A percentile compares a stretch with the other conserved stretches of the same genome.
Evolutionary conservation across 2,329 filamentous ascomycete genomes (phyloP).

Genomic region (Xylariaceae sp.): DNA sequence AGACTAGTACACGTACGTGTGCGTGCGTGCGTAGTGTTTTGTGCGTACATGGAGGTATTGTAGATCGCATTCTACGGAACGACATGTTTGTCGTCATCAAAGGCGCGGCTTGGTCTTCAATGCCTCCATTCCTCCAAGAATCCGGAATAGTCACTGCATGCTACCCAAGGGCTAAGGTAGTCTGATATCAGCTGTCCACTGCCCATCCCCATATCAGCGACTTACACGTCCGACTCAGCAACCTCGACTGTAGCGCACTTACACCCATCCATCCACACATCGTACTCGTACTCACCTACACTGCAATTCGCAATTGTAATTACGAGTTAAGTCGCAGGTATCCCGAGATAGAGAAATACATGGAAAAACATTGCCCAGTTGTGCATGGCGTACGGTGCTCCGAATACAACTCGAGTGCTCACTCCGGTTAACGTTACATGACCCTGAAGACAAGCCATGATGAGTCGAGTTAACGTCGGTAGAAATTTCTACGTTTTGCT

Average conservation of each 20-base stretch:
- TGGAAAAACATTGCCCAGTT: not conserved
- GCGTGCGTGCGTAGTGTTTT: not conserved
- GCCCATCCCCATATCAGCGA: too few relatives aligned
- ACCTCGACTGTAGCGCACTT: too few relatives aligned
- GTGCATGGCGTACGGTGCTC: not conserved
- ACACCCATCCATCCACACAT: not conserved
- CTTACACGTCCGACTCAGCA: too few relatives aligned
- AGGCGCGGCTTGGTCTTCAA: not conserved
- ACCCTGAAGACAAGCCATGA: not conserved
- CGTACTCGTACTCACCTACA: not conserved
- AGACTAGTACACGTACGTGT: not conserved
- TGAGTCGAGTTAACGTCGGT: not conserved
- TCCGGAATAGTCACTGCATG: too few relatives aligned
- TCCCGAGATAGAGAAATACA: too few relatives aligned
- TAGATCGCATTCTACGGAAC: too few relatives aligned
- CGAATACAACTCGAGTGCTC: not conserved
- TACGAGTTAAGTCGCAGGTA: too few relatives aligned
- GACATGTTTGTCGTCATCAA: not conserved
- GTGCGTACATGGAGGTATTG: not conserved
- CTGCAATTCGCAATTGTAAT: too few relatives aligned
- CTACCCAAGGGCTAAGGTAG: too few relatives aligned
- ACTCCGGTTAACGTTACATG: not conserved
- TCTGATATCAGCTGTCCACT: too few relatives aligned
- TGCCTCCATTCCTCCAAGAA: too few relatives aligned
- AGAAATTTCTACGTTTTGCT: not conserved